Evolutionary conservation across 129 eudicot genomes (phyloP), one percentile per base, ranked within the genome.

Genomic region (Escallonia herrerae): DNA sequence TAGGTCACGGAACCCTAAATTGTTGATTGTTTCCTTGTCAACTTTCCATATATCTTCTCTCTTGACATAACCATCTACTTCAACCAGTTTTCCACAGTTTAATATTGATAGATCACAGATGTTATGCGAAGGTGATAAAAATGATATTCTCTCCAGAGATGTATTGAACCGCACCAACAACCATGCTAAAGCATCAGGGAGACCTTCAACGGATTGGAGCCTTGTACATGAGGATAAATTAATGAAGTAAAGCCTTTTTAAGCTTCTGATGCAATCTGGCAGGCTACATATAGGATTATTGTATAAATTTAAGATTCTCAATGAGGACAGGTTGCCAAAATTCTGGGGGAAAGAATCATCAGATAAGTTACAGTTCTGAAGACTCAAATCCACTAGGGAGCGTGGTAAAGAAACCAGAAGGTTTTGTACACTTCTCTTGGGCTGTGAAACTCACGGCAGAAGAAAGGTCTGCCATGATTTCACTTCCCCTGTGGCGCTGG

Each of bases 271-370:
- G 49, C 56, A 68, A 33, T 57, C 72, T 3, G 72, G 72, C 10
- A 57, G 10, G 2, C 5, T 43, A 2, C 15, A 8, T 37, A 69
- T 38, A 6, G 11, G 58, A 69, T 69, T 69, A 1, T 6, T 8
- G 41, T 40, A 12, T 69, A 46, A 57, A 58, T 33, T 0, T 8
- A 68, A 40, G 4, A 38, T 6, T 15, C 59, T 40, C 51, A 69
- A 69, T 47, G 62, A 58, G 22, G 58, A 7, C 3, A 69, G 22
- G 60, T 46, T 60, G 59, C 59, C 6, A 6, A 69, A 58, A 69
- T 58, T 58, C 66, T 15, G 42, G 7, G 60, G 66, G 33, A 69
- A 69, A 37, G 66, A 69, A 38, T 46, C 50, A 9, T 39, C 11
- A 0, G 60, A 69, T 58, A 69, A 8, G 59, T 69, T 69, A 42